phyloP scores from a whole-genome alignment of 805 yeast genomes.

The Torulaspora quercuum region DNA sequence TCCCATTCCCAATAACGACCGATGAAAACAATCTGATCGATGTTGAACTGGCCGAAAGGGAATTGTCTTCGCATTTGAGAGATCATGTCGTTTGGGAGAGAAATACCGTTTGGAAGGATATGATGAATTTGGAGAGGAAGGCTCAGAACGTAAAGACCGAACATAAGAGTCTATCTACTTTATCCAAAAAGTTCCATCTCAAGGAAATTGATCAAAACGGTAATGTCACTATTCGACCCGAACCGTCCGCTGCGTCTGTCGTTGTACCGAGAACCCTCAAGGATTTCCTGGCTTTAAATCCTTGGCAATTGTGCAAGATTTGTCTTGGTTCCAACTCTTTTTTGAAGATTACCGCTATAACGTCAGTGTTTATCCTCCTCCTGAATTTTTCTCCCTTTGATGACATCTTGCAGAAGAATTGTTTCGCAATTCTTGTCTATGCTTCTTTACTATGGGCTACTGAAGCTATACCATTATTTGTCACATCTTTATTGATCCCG shows the following conservation, averaged over 20 bases:
- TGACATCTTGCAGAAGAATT: constrained; percentile 62
- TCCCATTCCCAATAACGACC: constrained; percentile 12
- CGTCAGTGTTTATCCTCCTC: constrained; percentile 45
- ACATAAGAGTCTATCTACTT: constrained; percentile 21
- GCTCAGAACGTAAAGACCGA: constrained; percentile 65
- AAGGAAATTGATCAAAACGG: constrained; percentile 17
- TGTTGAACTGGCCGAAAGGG: constrained; percentile 44
- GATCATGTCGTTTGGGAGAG: constrained; percentile 98
- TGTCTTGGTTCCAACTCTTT: constrained; percentile 33
- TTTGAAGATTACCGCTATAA: constrained; percentile 48
- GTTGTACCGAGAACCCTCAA: constrained; percentile 19
- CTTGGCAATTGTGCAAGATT: constrained; percentile 16
- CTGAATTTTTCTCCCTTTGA: constrained; percentile 51
- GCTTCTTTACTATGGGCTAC: constrained; percentile 94
- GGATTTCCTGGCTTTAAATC: constrained; percentile 20
- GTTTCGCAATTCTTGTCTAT: constrained; percentile 77
- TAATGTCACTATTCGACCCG: constrained; percentile 26
- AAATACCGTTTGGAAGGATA: constrained; percentile 96
- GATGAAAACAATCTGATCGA: constrained; percentile 15
- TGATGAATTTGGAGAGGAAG: constrained; percentile 85
- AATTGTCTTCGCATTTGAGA: constrained; percentile 57
- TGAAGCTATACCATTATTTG: constrained; percentile 77
- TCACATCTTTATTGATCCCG: constrained; percentile 82
- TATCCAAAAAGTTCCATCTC: constrained; percentile 11
- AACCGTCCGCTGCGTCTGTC: constrained; percentile 20